phyloP scores from a whole-genome alignment of 768 basidiomycete genomes.

The Suillus clintonianus region DNA sequence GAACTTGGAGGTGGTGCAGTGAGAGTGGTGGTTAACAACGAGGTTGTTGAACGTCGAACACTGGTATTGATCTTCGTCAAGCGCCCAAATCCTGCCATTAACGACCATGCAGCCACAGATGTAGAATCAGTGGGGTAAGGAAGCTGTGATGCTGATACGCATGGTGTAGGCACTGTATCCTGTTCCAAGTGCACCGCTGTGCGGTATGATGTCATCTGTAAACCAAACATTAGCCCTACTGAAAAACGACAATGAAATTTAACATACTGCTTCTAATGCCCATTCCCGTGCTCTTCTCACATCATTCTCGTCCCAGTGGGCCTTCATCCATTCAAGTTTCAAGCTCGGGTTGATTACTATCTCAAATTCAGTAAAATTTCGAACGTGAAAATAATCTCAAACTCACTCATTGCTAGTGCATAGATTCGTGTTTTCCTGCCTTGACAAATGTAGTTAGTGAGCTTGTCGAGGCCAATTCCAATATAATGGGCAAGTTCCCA shows the following conservation, averaged over 20 bases:
- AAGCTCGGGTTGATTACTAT: too few species aligned
- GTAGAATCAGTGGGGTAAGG: neutral
- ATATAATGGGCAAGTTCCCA: too few species aligned
- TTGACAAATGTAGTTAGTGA: too few species aligned
- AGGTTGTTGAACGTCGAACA: neutral
- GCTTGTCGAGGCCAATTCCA: too few species aligned
- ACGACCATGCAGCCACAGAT: neutral
- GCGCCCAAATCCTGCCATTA: neutral
- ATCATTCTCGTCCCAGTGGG: conserved; percentile 9
- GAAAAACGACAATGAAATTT: neutral
- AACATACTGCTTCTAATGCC: conserved; percentile 4
- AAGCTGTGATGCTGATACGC: neutral
- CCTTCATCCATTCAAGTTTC: conserved; percentile 7
- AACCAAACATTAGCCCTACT: neutral
- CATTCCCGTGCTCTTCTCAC: neutral
- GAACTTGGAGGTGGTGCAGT: neutral
- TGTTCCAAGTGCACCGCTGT: neutral
- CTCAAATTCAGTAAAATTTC: too few species aligned
- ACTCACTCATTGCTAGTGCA: too few species aligned
- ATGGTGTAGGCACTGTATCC: neutral
- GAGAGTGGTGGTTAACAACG: neutral
- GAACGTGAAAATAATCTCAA: too few species aligned
- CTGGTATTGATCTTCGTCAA: neutral
- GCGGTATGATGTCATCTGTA: neutral
- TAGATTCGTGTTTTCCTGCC: too few species aligned